Percentiles rank a stretch among this genome's conserved stretches.
phyloP scores from a whole-genome alignment of 2,329 filamentous ascomycete genomes.

The Lasiodiplodia sp. region DNA sequence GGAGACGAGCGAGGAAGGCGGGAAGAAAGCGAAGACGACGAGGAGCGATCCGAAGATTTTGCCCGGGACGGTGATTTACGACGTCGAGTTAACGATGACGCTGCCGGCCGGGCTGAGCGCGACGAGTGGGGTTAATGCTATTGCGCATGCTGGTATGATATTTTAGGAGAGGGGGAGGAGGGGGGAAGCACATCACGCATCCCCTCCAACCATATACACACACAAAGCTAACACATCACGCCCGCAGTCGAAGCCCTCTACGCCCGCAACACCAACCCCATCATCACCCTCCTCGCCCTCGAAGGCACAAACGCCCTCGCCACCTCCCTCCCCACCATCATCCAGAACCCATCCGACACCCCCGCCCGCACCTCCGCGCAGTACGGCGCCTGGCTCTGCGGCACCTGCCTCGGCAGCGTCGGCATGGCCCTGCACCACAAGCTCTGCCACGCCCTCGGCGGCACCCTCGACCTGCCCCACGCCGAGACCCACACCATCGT shows the following conservation, averaged over 20 bases:
- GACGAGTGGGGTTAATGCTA: constrained; percentile 69
- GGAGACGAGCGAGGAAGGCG: constrained; percentile 60
- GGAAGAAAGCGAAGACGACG: constrained; percentile 67
- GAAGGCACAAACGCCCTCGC: constrained; percentile 65
- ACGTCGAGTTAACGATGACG: constrained; percentile 68
- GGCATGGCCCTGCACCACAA: constrained; percentile 73
- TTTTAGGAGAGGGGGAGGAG: not conserved
- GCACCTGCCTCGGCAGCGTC: constrained; percentile 65
- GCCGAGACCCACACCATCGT: constrained; percentile 71
- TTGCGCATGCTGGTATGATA: constrained; percentile 65
- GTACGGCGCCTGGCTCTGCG: constrained; percentile 72
- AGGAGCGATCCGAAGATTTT: constrained; percentile 65
- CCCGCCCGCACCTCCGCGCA: constrained; percentile 61
- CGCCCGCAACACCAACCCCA: constrained; percentile 66
- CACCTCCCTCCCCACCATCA: constrained; percentile 60
- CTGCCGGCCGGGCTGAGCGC: constrained; percentile 61
- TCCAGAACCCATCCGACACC: constrained; percentile 53
- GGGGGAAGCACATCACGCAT: no score
- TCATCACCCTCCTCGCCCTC: constrained; percentile 64
- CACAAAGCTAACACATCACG: not conserved
- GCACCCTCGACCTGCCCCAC: constrained; percentile 69
- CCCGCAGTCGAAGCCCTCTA: constrained; percentile 68
- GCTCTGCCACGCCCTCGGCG: constrained; percentile 70
- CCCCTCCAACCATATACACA: not conserved
- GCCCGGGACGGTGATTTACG: constrained; percentile 68